A percentile compares a stretch with the other conserved stretches of the same genome.
Conservation (phyloP, 352 stramenopile species). For the Globisporangium cylindrosporum region DNA sequence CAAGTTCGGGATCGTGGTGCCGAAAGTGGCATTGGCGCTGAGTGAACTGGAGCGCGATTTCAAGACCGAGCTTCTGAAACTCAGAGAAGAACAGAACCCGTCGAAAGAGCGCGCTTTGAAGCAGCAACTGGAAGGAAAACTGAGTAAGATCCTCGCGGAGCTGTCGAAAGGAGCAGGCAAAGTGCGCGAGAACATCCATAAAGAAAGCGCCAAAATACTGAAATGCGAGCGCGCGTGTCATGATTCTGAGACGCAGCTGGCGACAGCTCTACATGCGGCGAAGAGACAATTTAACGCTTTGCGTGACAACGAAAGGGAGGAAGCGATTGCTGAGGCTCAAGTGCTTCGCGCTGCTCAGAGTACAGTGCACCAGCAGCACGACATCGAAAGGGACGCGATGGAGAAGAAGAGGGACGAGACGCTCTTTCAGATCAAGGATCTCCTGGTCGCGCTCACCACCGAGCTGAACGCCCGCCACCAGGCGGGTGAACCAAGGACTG, state of each 20-base stretch:
- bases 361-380: not conserved
- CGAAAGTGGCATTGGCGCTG: slow-evolving; percentile 33
- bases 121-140: slow-evolving; percentile 38
- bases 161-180: slow-evolving; percentile 19
- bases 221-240: slow-evolving; percentile 20
- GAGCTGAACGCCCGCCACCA: slow-evolving; percentile 19
- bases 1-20: slow-evolving; percentile 41
- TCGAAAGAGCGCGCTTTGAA: slow-evolving; percentile 42
- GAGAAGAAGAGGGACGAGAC: slow-evolving; percentile 33
- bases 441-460: slow-evolving; percentile 35
- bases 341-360: not conserved
- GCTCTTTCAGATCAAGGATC: slow-evolving; percentile 59
- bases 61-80: slow-evolving; percentile 28
- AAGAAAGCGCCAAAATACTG: slow-evolving; percentile 23
- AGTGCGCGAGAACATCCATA: slow-evolving; percentile 10
- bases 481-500: not conserved
- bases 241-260: slow-evolving; percentile 20
- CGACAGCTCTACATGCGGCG: slow-evolving; percentile 14
- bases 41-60: slow-evolving; percentile 48
- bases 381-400: not conserved
- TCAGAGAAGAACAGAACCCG: slow-evolving; percentile 58
- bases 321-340: not conserved
- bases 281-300: slow-evolving; percentile 22
- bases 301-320: slow-evolving; percentile 3
- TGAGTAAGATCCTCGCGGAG: slow-evolving; percentile 23